phyloP scores from a whole-genome alignment of 2,329 filamentous ascomycete genomes.

The Ceratocystis smalleyi region DNA sequence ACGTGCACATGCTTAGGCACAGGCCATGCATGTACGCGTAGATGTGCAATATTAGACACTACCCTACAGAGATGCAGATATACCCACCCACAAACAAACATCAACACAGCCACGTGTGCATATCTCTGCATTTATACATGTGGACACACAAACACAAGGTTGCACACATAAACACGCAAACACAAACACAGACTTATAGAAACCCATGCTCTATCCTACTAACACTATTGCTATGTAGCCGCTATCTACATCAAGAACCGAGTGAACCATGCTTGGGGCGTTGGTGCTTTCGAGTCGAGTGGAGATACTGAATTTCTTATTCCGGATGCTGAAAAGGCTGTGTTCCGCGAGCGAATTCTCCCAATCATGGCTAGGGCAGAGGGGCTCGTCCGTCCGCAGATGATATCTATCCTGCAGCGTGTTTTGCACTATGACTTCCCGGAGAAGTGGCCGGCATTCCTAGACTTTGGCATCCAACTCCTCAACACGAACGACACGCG shows the following conservation, averaged over 20 bases:
- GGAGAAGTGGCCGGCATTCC: constrained; percentile 81
- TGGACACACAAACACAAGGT: too few species aligned
- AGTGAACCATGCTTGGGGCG: constrained; percentile 81
- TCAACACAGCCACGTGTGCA: too few species aligned
- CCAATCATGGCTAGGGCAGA: constrained; percentile 72
- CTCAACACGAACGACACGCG: constrained; percentile 72
- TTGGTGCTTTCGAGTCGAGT: constrained; percentile 61
- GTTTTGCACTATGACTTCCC: constrained; percentile 95
- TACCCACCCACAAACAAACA: too few species aligned
- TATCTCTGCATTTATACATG: too few species aligned
- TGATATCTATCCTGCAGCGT: constrained; percentile 87
- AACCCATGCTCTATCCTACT: not conserved
- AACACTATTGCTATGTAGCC: constrained; percentile 36
- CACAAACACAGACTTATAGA: too few species aligned
- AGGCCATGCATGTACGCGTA: too few species aligned
- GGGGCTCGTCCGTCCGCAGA: constrained; percentile 72
- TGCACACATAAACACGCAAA: too few species aligned
- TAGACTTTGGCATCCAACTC: constrained; percentile 81
- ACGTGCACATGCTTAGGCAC: too few species aligned
- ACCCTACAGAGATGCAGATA: too few species aligned
- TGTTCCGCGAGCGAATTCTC: constrained; percentile 75
- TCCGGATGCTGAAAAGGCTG: constrained; percentile 73
- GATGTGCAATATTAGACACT: too few species aligned
- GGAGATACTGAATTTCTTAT: constrained; percentile 54
- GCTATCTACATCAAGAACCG: constrained; percentile 98